phyloP scores from a whole-genome alignment of 2,329 filamentous ascomycete genomes.

The Sclerotinia subarctica region DNA sequence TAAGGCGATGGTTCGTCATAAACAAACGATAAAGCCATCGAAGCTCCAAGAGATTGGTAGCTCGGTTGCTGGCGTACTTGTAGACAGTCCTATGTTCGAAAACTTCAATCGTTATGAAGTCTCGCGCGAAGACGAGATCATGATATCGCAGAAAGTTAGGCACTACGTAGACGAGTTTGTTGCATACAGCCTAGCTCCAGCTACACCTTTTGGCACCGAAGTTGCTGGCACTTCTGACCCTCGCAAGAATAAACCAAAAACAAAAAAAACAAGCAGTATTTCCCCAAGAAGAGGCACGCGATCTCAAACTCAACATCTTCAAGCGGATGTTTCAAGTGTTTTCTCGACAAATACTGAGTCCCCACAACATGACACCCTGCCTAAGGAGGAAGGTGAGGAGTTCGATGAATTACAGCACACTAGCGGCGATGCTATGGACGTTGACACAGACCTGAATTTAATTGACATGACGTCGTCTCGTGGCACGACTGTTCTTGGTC shows the following conservation, averaged over 20 bases:
- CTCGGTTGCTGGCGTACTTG: conserved; percentile 11
- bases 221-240: background rate
- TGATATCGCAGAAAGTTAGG: conserved; percentile 16
- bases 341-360: background rate
- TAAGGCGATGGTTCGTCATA: conserved; percentile 15
- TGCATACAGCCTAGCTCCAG: background rate
- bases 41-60: conserved; percentile 19
- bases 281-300: background rate
- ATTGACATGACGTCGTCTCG: background rate
- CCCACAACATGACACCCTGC: background rate
- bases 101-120: background rate
- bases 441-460: background rate
- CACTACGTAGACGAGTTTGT: conserved; percentile 19
- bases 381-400: background rate
- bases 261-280: background rate
- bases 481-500: background rate
- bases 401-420: background rate
- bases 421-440: background rate
- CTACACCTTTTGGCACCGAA: background rate
- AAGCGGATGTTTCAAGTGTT: background rate
- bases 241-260: background rate
- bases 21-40: background rate
- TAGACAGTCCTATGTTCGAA: conserved; percentile 4
- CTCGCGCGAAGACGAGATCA: conserved; percentile 11
- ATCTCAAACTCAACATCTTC: background rate